Evolutionary conservation across 371 early-diverging fungal species (phyloP).

Genomic region (Mortierella sp.): DNA sequence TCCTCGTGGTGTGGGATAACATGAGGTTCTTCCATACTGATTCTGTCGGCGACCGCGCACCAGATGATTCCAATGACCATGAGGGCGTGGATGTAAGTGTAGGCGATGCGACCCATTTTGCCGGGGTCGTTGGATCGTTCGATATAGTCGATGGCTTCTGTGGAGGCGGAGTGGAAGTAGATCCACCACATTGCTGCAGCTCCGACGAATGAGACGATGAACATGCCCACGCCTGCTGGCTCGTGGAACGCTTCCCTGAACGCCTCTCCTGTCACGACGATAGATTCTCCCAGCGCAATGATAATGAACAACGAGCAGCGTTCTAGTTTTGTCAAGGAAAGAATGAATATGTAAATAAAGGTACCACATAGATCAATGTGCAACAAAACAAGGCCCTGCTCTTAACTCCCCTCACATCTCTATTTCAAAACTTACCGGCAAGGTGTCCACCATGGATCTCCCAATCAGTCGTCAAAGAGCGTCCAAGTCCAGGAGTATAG

Average conservation of each 20-base stretch:
- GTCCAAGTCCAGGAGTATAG: conserved; percentile 35
- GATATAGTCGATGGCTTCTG: conserved; percentile 34
- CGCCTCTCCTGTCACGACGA: conserved; percentile 46
- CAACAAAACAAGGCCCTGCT: neutral
- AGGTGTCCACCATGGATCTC: conserved; percentile 49
- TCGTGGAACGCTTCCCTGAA: conserved; percentile 23
- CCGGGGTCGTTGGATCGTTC: conserved; percentile 39
- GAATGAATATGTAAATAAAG: neutral
- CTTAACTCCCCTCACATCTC: neutral
- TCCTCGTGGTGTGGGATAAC: conserved; percentile 28
- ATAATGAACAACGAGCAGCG: conserved; percentile 52
- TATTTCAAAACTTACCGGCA: conserved; percentile 28
- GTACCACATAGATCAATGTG: neutral
- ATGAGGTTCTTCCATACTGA: conserved; percentile 30
- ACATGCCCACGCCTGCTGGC: conserved; percentile 37
- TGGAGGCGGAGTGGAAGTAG: conserved; percentile 46
- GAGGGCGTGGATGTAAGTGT: conserved; percentile 46
- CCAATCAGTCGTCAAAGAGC: conserved; percentile 35
- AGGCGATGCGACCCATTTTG: conserved; percentile 45
- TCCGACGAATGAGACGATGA: conserved; percentile 36
- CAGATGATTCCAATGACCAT: conserved; percentile 54
- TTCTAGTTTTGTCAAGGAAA: conserved; percentile 15
- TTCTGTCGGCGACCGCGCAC: conserved; percentile 47
- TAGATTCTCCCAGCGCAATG: conserved; percentile 50
- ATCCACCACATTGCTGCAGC: conserved; percentile 55